These are phyloP conservation scores for Russula compacta DNA, from an alignment of 768 basidiomycete species.

Conservation along the genomic window DNA sequence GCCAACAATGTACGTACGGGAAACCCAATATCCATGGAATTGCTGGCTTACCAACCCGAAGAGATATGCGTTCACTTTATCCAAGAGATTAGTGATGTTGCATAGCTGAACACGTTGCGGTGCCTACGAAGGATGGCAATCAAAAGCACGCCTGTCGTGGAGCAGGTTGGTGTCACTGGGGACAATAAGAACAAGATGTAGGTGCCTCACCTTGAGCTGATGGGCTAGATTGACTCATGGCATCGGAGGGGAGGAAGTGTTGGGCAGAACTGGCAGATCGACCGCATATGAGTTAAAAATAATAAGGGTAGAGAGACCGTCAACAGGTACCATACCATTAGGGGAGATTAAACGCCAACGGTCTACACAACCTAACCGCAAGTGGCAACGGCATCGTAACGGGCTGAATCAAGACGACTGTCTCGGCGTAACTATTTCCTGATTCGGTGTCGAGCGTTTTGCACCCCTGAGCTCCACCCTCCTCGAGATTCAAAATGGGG, in stretches of 20 bases:
- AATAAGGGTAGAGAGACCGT: too few relatives aligned
- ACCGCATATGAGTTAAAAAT: too few relatives aligned
- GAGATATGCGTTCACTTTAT: background rate
- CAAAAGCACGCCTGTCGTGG: background rate
- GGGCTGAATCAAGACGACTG: too few relatives aligned
- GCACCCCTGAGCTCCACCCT: too few relatives aligned
- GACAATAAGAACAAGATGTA: background rate
- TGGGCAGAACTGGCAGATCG: background rate
- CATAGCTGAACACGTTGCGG: background rate
- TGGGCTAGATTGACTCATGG: background rate
- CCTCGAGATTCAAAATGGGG: too few relatives aligned
- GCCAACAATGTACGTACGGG: background rate
- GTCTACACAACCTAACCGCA: too few relatives aligned
- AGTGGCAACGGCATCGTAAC: too few relatives aligned
- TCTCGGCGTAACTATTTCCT: too few relatives aligned
- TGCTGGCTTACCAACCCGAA: slow-evolving; percentile 3
- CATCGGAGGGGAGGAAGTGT: background rate
- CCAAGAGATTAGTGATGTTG: background rate
- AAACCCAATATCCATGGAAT: background rate
- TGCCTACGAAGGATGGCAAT: background rate
- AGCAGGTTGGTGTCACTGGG: background rate
- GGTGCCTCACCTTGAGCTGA: background rate
- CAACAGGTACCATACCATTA: too few relatives aligned
- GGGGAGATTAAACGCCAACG: too few relatives aligned
- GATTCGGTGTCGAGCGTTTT: too few relatives aligned